Evolutionary conservation across 1,284 basidiomycete genomes (phyloP).

Genomic region (Microbotryomycetes sp.): DNA sequence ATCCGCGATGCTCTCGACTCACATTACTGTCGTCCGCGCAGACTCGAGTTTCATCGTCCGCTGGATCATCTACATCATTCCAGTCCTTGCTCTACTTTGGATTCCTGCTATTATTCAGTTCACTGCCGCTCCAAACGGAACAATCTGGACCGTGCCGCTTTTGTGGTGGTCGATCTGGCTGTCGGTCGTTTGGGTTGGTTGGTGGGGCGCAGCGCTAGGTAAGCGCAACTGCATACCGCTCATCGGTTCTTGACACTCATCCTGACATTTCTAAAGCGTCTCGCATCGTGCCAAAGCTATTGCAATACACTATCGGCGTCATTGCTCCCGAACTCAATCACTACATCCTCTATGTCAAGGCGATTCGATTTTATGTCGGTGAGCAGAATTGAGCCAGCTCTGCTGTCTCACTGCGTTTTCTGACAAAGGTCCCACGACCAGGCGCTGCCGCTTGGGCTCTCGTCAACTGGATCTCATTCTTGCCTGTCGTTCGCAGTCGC

Average conservation of each 20-base stretch:
- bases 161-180: constrained; percentile 64
- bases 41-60: constrained; percentile 56
- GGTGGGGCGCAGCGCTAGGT: constrained; percentile 68
- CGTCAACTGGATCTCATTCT: constrained; percentile 22
- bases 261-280: constrained; percentile 27
- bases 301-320: constrained; percentile 57
- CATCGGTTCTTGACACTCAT: too few relatives aligned
- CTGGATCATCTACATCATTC: constrained; percentile 72
- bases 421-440: too few relatives aligned
- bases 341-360: constrained; percentile 69
- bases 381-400: neutral
- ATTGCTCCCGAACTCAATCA: constrained; percentile 60
- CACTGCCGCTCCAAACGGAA: constrained; percentile 53
- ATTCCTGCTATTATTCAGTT: constrained; percentile 59
- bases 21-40: neutral
- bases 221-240: too few relatives aligned
- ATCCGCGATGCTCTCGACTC: too few relatives aligned
- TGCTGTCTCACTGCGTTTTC: too few relatives aligned
- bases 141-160: constrained; percentile 52
- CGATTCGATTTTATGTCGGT: constrained; percentile 46
- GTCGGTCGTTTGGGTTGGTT: constrained; percentile 49
- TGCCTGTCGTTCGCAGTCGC: constrained; percentile 19
- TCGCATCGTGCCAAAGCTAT: constrained; percentile 27
- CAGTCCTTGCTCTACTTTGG: constrained; percentile 58
- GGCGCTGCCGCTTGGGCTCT: constrained; percentile 26